These are phyloP conservation scores for Haematococcus sp. DNA, from an alignment of 139 green algal species.

Conservation along the genomic window DNA sequence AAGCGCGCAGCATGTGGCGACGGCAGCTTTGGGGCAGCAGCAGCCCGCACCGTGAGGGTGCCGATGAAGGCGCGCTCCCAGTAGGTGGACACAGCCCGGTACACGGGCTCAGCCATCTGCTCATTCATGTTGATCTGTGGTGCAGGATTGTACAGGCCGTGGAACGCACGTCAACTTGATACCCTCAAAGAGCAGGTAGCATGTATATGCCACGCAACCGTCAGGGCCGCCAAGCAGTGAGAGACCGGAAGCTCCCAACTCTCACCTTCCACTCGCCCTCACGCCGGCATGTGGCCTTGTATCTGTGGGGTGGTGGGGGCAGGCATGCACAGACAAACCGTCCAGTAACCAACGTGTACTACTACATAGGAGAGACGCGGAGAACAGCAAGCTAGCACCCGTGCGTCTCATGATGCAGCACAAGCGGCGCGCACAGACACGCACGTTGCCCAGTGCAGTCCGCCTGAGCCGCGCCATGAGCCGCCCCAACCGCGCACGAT, in stretches of 20 bases:
- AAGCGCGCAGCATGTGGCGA: too few relatives aligned
- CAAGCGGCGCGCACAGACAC: too few relatives aligned
- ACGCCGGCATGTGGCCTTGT: conserved; percentile 1
- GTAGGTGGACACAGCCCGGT: conserved; percentile 3
- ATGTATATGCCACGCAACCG: too few relatives aligned
- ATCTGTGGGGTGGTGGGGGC: background rate
- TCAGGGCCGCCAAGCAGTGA: too few relatives aligned
- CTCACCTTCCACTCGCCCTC: conserved; percentile 6
- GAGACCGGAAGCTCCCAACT: background rate
- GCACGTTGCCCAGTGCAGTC: background rate
- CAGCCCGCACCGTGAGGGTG: background rate
- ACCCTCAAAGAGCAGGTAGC: too few relatives aligned
- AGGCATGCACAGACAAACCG: background rate
- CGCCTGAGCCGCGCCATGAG: background rate
- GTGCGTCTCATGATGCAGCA: too few relatives aligned
- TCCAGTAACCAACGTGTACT: too few relatives aligned
- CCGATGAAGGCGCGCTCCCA: conserved; percentile 5
- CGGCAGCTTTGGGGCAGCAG: too few relatives aligned
- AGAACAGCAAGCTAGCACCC: too few relatives aligned
- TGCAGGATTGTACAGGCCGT: background rate
- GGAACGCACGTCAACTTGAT: too few relatives aligned
- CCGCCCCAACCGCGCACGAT: background rate
- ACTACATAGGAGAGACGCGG: too few relatives aligned
- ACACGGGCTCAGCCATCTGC: conserved; percentile 9
- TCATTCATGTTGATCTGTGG: conserved; percentile 7